A percentile compares a stretch with the other conserved stretches of the same genome.
Conservation (phyloP, 805 yeast genomes). For the Danielozyma ontarioensis region DNA sequence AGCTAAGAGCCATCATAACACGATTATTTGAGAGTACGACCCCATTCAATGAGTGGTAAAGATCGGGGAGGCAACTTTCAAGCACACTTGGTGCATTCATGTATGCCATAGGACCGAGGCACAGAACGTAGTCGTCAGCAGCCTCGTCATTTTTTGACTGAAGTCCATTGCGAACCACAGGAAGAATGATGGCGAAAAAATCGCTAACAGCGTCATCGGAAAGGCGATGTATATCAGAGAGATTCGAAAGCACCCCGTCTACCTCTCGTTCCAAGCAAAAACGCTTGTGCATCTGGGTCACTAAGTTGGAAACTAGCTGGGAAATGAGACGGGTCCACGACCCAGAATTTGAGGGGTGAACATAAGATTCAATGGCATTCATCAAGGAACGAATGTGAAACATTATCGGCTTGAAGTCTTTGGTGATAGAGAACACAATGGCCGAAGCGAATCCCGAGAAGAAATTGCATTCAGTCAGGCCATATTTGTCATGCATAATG, state of each 20-base stretch:
- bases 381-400: conserved; percentile 49
- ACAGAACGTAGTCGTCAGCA: conserved; percentile 52
- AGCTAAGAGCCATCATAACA: conserved; percentile 64
- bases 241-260: conserved; percentile 16
- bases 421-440: conserved; percentile 60
- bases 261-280: conserved; percentile 42
- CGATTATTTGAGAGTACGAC: conserved; percentile 71
- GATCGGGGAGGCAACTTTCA: conserved; percentile 56
- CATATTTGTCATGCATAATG: conserved; percentile 44
- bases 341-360: conserved; percentile 91
- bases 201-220: conserved; percentile 24
- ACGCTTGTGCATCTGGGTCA: conserved; percentile 57
- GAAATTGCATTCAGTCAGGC: conserved; percentile 35
- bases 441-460: conserved; percentile 40
- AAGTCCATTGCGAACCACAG: conserved; percentile 61
- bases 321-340: conserved; percentile 77
- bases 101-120: conserved; percentile 60
- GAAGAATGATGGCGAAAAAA: conserved; percentile 51
- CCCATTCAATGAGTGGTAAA: conserved; percentile 70
- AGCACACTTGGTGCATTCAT: conserved; percentile 51
- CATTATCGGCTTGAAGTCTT: conserved; percentile 43
- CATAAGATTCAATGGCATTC: conserved; percentile 72
- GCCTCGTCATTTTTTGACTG: conserved; percentile 64
- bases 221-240: conserved; percentile 30
- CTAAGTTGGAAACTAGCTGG: conserved; percentile 55